Percentiles rank a stretch among this genome's conserved stretches.
Conservation (phyloP, 2,329 filamentous ascomycete genomes). For the Ceratocystis eucalypticola region DNA sequence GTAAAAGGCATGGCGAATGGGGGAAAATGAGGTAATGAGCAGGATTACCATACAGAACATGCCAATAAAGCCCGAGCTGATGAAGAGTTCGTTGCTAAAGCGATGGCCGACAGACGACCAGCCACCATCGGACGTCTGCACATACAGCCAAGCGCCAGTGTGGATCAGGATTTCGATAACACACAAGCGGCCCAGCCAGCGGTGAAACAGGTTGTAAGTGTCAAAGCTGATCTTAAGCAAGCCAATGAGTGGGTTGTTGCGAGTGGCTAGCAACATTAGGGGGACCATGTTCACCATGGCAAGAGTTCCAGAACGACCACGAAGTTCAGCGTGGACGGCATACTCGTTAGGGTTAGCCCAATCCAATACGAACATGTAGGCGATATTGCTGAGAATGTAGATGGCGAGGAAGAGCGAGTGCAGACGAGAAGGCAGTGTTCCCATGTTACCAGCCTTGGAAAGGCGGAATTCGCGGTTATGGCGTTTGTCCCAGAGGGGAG, state of each 20-base stretch:
- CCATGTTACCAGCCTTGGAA: constrained; percentile 44
- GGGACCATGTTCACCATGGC: constrained; percentile 66
- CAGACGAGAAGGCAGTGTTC: constrained; percentile 53
- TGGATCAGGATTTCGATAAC: constrained; percentile 56
- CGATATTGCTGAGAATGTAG: constrained; percentile 47
- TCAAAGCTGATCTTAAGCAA: constrained; percentile 65
- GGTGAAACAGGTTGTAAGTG: constrained; percentile 68
- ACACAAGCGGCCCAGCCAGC: constrained; percentile 68
- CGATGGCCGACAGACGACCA: constrained; percentile 43
- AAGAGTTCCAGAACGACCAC: constrained; percentile 58
- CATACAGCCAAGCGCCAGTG: constrained; percentile 57
- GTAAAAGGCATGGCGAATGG: constrained; percentile 86
- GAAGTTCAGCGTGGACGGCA: constrained; percentile 46
- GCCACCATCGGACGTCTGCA: constrained; percentile 52
- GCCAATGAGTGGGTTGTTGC: constrained; percentile 66
- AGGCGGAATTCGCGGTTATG: constrained; percentile 55
- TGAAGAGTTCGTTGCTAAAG: constrained; percentile 47
- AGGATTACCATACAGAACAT: constrained; percentile 51
- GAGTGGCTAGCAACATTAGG: constrained; percentile 57
- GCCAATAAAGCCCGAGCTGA: constrained; percentile 50
- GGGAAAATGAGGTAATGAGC: constrained; percentile 57
- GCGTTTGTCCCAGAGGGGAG: constrained; percentile 50
- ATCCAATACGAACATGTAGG: constrained; percentile 49
- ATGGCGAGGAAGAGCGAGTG: constrained; percentile 44
- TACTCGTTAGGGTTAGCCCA: constrained; percentile 45